Evolutionary conservation across 768 basidiomycete species (phyloP), one percentile per base, ranked within the genome.

Genomic region (Lentinula edodes): DNA sequence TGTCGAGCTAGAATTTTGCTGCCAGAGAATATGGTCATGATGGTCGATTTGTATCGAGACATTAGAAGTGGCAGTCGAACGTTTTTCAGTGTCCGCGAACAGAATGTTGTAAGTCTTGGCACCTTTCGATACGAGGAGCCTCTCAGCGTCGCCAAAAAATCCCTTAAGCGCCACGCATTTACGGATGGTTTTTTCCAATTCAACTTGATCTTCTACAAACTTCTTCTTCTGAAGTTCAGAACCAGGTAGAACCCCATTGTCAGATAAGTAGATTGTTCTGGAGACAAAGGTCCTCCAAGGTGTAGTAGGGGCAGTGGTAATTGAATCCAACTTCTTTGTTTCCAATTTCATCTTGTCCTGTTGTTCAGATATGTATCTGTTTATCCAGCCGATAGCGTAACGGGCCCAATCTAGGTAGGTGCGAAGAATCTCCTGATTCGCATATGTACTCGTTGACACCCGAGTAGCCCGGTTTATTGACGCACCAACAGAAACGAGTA

Each of bases 31-130:
- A 28, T 58, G 42, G 39, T 9, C 32, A 36, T 1, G 18, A 7
- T 32, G 10, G n/a, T 61, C 35, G 50, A 64, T 61, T 10, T 61
- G 64, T 15, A 12, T 52, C 52, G 34, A 13, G 8, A 66, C 57
- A n/a, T 13, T 43, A 42, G 68, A 66, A 8, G 56, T 48, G 18
- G 62, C 62, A 5, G 63, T 64, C 18, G 65, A 65, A 16, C 64
- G 61, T 13, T 66, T 61, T 35, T 52, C 50, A 6, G 48, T 16
- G 12, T 70, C 66, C 0, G 78, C 72, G 60, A 75, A 74, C 20
- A 80, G 55, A 36, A 78, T 79, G 5, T 68, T 67, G 78, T 79
- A 81, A 0, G 75, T 69, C 63, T 80, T 80, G 16, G 80, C 80
- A 1, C 71, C 73, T 45, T 70, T 67, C 8, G 72, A 68, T 6